These are phyloP conservation scores for Tetracentron sinense DNA, from an alignment of 164 flowering plant species.

Conservation along the genomic window DNA sequence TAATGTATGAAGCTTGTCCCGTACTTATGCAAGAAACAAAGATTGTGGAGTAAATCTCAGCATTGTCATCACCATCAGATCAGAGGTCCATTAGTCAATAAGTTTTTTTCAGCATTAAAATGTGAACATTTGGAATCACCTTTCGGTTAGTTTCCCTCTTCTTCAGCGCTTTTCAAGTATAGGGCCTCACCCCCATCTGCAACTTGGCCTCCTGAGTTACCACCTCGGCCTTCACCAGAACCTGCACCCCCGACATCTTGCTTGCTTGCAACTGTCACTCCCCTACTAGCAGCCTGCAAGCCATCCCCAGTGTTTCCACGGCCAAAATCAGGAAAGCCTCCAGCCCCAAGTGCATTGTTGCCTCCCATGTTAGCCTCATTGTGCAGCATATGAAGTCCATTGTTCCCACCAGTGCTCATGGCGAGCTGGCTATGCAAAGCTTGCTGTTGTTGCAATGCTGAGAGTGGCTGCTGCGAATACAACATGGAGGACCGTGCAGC, in stretches of 20 bases:
- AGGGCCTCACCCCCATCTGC: slow-evolving; percentile 60
- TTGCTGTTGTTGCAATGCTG: slow-evolving; percentile 66
- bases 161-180: slow-evolving; percentile 57
- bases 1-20: too few relatives aligned
- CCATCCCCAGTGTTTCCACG: slow-evolving; percentile 40
- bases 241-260: slow-evolving; percentile 52
- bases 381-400: slow-evolving; percentile 77
- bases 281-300: slow-evolving; percentile 32
- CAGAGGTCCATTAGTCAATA: too few relatives aligned
- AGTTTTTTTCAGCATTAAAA: too few relatives aligned
- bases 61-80: too few relatives aligned
- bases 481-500: slow-evolving; percentile 83
- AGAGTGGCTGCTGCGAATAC: slow-evolving; percentile 64
- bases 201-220: slow-evolving; percentile 42
- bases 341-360: slow-evolving; percentile 24
- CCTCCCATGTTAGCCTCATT: slow-evolving; percentile 43
- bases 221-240: slow-evolving; percentile 51
- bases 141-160: slow-evolving; percentile 72
- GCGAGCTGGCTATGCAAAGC: slow-evolving; percentile 72
- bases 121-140: too few relatives aligned
- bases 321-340: slow-evolving; percentile 55
- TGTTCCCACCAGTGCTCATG: slow-evolving; percentile 59
- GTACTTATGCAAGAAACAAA: too few relatives aligned
- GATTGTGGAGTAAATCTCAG: too few relatives aligned
- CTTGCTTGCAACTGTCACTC: slow-evolving; percentile 46